phyloP scores from a whole-genome alignment of 108 stramenopile genomes.

The Asterionellopsis glacialis region DNA sequence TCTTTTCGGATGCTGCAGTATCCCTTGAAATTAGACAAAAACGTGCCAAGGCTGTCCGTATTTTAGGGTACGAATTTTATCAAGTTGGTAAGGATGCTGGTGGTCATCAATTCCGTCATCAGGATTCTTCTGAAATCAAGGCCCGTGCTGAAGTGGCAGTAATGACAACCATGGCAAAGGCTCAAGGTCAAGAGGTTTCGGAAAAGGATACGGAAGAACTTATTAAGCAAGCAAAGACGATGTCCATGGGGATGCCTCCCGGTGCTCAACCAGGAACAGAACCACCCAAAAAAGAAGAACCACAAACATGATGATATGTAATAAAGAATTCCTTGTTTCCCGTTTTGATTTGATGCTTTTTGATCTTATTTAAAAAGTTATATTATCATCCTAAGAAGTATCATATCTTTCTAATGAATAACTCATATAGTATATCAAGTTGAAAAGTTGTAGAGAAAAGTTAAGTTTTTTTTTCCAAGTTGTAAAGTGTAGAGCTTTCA shows the following conservation, averaged over 20 bases:
- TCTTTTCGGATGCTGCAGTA: constrained; percentile 72
- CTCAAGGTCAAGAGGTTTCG: constrained; percentile 80
- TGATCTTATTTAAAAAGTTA: too few species aligned
- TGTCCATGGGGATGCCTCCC: constrained; percentile 9
- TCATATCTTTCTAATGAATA: too few species aligned
- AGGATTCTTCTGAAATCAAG: constrained; percentile 62
- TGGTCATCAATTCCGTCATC: constrained; percentile 4
- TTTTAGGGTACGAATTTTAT: constrained; percentile 64
- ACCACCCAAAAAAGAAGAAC: too few species aligned
- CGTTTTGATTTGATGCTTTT: too few species aligned
- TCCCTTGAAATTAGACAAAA: constrained; percentile 43
- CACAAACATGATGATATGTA: too few species aligned
- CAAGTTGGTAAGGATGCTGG: constrained; percentile 32
- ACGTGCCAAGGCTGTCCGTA: constrained; percentile 59
- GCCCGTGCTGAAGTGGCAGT: constrained; percentile 72
- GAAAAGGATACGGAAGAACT: constrained; percentile 65
- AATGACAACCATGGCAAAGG: constrained; percentile 87
- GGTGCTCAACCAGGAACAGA: too few species aligned
- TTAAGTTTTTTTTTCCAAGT: too few species aligned
- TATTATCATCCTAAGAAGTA: too few species aligned
- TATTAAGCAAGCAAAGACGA: constrained; percentile 52
- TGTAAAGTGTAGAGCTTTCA: too few species aligned
- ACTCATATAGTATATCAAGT: too few species aligned
- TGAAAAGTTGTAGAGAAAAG: too few species aligned
- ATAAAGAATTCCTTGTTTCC: too few species aligned